Evolutionary conservation across 371 early-diverging fungal genomes (phyloP).

Genomic region (Mucor racemosus): DNA sequence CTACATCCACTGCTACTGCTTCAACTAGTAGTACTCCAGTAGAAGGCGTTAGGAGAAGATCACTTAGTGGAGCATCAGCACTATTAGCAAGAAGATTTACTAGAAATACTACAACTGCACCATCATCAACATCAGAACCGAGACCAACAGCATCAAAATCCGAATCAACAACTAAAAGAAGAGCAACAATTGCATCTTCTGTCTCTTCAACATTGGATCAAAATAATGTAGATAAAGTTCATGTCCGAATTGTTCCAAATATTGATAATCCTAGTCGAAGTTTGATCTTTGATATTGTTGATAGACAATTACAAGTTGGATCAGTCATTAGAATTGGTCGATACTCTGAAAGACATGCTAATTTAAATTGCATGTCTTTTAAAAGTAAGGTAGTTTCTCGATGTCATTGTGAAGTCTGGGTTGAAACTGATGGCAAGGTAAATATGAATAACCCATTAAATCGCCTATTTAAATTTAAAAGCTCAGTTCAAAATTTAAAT

Average conservation of each 20-base stretch:
- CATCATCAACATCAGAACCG: background rate
- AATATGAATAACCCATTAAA: background rate
- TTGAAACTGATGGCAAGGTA: conserved; percentile 78
- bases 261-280: conserved; percentile 74
- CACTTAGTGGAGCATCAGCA: conserved; percentile 14
- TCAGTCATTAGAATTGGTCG: conserved; percentile 80
- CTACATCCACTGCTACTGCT: conserved; percentile 32
- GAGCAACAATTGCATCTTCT: background rate
- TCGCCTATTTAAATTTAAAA: conserved; percentile 2
- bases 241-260: conserved; percentile 81
- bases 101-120: background rate
- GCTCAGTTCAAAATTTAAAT: background rate
- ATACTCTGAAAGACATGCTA: conserved; percentile 73
- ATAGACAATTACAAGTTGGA: conserved; percentile 75
- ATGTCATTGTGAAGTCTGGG: conserved; percentile 93
- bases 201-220: conserved; percentile 11
- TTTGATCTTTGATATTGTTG: conserved; percentile 83
- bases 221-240: conserved; percentile 32
- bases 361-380: conserved; percentile 80
- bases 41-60: conserved; percentile 18
- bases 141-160: background rate
- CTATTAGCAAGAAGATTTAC: conserved; percentile 25
- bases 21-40: conserved; percentile 7
- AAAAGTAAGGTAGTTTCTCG: conserved; percentile 93
- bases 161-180: background rate